These are phyloP conservation scores for Anaeromyces robustus DNA, from an alignment of 192 early-diverging fungal genomes.

Conservation along the genomic window DNA sequence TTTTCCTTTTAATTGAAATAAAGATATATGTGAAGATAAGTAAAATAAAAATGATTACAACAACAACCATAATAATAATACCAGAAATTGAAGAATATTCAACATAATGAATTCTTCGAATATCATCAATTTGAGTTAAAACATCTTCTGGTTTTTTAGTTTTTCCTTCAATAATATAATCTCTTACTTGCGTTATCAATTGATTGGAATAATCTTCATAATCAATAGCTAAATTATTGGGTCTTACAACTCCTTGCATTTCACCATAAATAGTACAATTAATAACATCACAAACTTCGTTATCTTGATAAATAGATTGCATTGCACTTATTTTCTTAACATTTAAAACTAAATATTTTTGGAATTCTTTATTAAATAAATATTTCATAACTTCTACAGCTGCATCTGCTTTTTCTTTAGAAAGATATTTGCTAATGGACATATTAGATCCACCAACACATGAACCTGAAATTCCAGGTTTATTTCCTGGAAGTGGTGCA, in stretches of 20 bases:
- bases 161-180: neutral
- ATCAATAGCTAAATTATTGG: neutral
- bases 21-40: neutral
- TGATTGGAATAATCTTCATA: neutral
- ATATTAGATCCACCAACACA: neutral
- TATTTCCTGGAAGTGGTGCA: neutral
- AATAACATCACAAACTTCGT: neutral
- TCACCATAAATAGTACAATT: neutral
- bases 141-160: neutral
- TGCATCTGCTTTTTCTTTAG: neutral
- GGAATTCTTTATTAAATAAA: neutral
- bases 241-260: neutral
- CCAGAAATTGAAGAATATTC: neutral
- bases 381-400: neutral
- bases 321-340: neutral
- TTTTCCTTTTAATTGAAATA: neutral
- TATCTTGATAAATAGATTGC: neutral
- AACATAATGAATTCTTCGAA: neutral
- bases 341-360: neutral
- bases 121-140: neutral
- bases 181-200: neutral
- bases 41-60: neutral
- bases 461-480: neutral
- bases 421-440: neutral
- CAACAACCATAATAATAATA: neutral